phyloP scores from a whole-genome alignment of 495 filamentous ascomycete genomes.

The Trypethelium eluteriae region DNA sequence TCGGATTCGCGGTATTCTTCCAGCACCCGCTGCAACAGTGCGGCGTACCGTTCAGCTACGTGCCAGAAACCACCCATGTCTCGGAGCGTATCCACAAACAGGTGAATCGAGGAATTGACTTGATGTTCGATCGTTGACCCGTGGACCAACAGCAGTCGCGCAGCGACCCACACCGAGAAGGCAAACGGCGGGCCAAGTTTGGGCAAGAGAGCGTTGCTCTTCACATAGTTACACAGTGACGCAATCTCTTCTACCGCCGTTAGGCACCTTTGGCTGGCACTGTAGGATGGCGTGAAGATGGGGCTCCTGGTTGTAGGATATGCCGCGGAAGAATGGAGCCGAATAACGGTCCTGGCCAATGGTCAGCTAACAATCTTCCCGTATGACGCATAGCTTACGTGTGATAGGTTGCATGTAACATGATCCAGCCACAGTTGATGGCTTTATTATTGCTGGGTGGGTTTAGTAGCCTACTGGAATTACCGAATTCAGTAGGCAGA shows the following conservation, averaged over 20 bases:
- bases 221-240: conserved; percentile 65
- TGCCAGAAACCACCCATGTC: conserved; percentile 78
- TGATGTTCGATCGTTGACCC: conserved; percentile 78
- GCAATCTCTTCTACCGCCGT: conserved; percentile 77
- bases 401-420: conserved; percentile 76
- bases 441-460: conserved; percentile 53
- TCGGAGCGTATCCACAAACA: conserved; percentile 71
- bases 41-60: conserved; percentile 72
- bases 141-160: conserved; percentile 75
- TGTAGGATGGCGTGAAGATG: conserved; percentile 79
- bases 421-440: conserved; percentile 75
- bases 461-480: conserved; percentile 65
- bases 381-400: conserved; percentile 44
- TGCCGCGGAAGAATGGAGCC: conserved; percentile 84
- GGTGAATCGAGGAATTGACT: conserved; percentile 64
- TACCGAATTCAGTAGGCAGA: conserved; percentile 72
- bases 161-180: conserved; percentile 88
- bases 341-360: conserved; percentile 65
- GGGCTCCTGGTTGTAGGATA: conserved; percentile 80
- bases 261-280: conserved; percentile 70
- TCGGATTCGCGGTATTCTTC: conserved; percentile 77
- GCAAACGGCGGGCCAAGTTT: conserved; percentile 83
- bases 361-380: conserved; percentile 13
- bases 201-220: conserved; percentile 60
- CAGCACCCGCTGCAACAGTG: conserved; percentile 71